Percentiles rank a stretch among this genome's conserved stretches.
These are phyloP conservation scores for Penicillium hordei DNA, from an alignment of 2,329 filamentous ascomycete genomes.

Conservation along the genomic window DNA sequence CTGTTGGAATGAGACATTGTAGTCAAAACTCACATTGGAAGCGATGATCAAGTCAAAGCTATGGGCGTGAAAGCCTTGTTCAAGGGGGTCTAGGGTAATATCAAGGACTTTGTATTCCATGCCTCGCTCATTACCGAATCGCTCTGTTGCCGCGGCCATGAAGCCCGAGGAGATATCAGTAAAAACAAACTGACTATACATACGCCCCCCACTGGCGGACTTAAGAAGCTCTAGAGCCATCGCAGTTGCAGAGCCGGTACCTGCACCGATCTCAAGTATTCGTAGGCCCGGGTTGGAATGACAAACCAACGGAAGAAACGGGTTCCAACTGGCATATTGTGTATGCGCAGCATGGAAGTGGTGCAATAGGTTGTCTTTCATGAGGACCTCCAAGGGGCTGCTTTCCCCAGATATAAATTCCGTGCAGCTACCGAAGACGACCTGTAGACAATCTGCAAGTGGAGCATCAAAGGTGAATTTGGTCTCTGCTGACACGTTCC, in stretches of 20 bases:
- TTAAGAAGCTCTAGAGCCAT: constrained; percentile 9
- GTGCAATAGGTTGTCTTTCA: constrained; percentile 6
- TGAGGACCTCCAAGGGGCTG: constrained; percentile 5
- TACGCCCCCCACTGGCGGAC: background rate
- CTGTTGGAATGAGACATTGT: background rate
- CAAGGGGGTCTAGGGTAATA: constrained; percentile 1
- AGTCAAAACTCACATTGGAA: constrained; percentile 5
- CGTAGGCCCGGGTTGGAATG: constrained; percentile 4
- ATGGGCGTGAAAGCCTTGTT: constrained; percentile 7
- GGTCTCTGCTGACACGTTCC: background rate
- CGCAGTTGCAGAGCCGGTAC: constrained; percentile 13
- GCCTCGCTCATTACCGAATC: background rate
- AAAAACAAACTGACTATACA: constrained; percentile 16
- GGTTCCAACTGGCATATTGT: constrained; percentile 9
- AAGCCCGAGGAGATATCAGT: constrained; percentile 19
- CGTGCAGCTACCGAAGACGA: background rate
- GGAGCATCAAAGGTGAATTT: constrained; percentile 8
- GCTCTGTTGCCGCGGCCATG: constrained; percentile 2
- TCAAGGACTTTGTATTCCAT: constrained; percentile 9
- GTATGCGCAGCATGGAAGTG: constrained; percentile 7
- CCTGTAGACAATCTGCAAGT: background rate
- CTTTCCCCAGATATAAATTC: background rate
- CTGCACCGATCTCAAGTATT: constrained; percentile 17
- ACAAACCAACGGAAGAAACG: constrained; percentile 1
- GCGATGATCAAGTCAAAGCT: constrained; percentile 12